Evolutionary conservation across 441 rosid species (phyloP), one percentile per base, ranked within the genome.

Genomic region (Viola pubescens): DNA sequence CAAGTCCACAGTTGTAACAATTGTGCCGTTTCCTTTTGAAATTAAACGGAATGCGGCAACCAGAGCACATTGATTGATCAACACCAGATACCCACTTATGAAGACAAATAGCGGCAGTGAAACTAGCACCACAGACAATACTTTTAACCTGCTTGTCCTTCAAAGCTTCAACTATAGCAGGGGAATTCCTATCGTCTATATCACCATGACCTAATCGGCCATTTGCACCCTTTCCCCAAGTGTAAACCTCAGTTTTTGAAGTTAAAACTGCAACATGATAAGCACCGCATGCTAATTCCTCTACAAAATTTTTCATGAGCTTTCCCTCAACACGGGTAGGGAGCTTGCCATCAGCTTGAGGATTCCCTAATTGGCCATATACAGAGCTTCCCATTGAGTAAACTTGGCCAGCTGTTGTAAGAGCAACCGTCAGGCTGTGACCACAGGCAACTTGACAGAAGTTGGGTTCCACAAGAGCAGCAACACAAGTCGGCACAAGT

Each of bases 221-320:
- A 75, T 86, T 86, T 64, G 96, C 86, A 68, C 96, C 97, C 78
- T 90, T 94, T 61, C 99, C 98, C 99, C 99, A 94, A 7, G 97
- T 88, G 71, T 84, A 94, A 71, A 94, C 97, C 79, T 94, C 97
- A 5, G 89, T 88, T 78, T 73, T 88, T 49, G 95, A 83, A 59
- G 96, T 94, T 70, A 88, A 79, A 73, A 84, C 95, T 45, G 86
- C 97, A 67, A 94, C 94, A 79, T 94, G 99, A 78, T 88, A 85
- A 63, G 99, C 95, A 58, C 99, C 99, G 54, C 96, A 88, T 62
- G 96, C 79, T 64, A 94, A 76, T 79, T 90, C 95, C 81, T 94
- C 94, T 19, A 90, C 91, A 64, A 85, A 88, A 74, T 75, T 85
- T 76, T 83, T 90, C 55, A 80, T 73, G 56, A 94, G 89, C 79